Base-by-base conservation (phyloP, 208 protist species). In the Naegleria fowleri region DNA sequence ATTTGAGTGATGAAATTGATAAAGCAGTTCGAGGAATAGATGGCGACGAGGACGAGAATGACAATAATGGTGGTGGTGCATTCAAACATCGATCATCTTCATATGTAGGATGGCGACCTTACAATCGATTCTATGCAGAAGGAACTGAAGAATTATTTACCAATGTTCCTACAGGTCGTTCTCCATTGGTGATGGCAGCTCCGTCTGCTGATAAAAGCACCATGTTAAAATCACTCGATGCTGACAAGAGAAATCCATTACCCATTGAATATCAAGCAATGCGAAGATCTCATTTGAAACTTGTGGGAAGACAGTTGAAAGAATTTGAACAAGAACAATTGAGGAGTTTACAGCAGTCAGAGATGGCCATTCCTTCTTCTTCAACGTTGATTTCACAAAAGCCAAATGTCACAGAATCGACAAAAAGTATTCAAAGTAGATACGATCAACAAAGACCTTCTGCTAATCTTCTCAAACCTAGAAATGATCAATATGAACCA, bases 81-180 rank as follows among this genome's bases (percentile, higher is more conserved):
- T 48, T 7, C 43, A 48, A 48, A 48, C 1, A 48, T 9, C 43
- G 43, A 48, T 22, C 51, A 19, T 19, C 19, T 2, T 36, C 16
- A 7, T 83, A 59, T 59, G 29, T 91, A 9, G 51, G 55, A 29
- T 91, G 29, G 25, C 75, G 89, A 83, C 76, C 41, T 29, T 91
- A 91, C 48, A 91, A 91, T 83, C 5, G 89, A 16, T 91, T 91
- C 89, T 91, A 75, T 43, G 89, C 89, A 25, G 33, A 86, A 29
- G 89, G 89, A 40, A 91, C 89, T 29, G 89, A 91, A 83, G 89
- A 91, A 83, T 75, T 91, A n/a, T 91, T 91, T 83, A 91, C 89
- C 6, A 91, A 91, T 83, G 39, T 91, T n/a, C 89, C 89, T 25
- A 88, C 55, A 25, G 89, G 89, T 43, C 43, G 55, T 55, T 91